These are phyloP conservation scores for Eucalyptus albens DNA, from an alignment of 345 rosid species.

Conservation along the genomic window DNA sequence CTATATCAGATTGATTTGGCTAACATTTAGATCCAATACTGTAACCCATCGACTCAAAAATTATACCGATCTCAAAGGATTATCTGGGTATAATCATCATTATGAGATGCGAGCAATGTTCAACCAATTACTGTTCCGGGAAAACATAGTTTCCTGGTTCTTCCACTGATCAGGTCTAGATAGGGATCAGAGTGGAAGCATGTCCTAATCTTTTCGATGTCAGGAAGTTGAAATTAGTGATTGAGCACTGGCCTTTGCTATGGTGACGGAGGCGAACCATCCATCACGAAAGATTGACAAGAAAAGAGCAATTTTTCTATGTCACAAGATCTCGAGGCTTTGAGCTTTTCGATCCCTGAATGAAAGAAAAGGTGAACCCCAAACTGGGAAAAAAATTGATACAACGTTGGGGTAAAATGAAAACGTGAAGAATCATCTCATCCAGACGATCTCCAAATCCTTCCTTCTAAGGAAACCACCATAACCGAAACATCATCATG, in stretches of 20 bases:
- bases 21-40: background rate
- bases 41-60: background rate
- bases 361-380: slow-evolving; percentile 22
- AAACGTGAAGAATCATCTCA: slow-evolving; percentile 14
- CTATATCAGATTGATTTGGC: background rate
- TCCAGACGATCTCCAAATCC: slow-evolving; percentile 96
- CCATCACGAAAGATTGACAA: background rate
- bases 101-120: background rate
- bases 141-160: background rate
- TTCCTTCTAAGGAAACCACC: slow-evolving; percentile 96
- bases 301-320: background rate
- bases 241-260: background rate
- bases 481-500: slow-evolving; percentile 95
- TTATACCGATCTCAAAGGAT: background rate
- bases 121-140: background rate
- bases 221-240: background rate
- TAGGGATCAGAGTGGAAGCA: background rate
- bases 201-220: background rate
- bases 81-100: background rate
- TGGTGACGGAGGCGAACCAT: background rate
- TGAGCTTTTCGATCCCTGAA: slow-evolving; percentile 12
- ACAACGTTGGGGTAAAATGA: background rate
- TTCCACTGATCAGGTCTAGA: background rate
- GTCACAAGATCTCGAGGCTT: slow-evolving; percentile 6
- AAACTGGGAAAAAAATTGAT: slow-evolving; percentile 11